phyloP scores from a whole-genome alignment of 352 stramenopile genomes.

The Phytophthora cryptogea region DNA sequence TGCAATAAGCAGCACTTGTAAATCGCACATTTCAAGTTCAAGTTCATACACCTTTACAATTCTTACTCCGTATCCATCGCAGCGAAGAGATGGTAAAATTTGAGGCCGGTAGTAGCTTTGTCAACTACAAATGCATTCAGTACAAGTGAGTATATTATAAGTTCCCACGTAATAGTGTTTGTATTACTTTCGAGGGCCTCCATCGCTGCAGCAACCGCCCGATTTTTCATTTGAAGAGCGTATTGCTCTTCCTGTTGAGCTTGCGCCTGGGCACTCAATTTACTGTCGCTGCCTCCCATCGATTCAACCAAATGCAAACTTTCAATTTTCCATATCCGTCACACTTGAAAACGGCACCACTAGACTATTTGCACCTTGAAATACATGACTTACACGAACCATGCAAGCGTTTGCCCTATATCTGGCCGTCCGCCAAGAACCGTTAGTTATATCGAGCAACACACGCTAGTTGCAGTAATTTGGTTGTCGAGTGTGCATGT shows the following conservation, averaged over 20 bases:
- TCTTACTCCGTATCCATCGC: conserved; percentile 54
- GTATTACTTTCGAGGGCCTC: conserved; percentile 39
- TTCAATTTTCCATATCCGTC: conserved; percentile 4
- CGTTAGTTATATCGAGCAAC: conserved; percentile 17
- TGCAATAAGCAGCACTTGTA: neutral
- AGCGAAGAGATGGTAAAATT: conserved; percentile 52
- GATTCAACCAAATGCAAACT: neutral
- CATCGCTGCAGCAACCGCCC: conserved; percentile 38
- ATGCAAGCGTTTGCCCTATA: conserved; percentile 5
- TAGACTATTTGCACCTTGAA: conserved; percentile 1
- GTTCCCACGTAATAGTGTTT: neutral
- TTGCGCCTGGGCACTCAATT: conserved; percentile 30
- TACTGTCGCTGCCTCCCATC: conserved; percentile 56
- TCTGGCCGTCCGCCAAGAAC: conserved; percentile 15
- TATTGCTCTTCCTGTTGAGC: conserved; percentile 39
- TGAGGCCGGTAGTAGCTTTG: conserved; percentile 36
- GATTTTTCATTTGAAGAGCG: conserved; percentile 43
- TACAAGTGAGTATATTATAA: neutral
- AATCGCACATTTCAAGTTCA: neutral
- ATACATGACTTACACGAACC: neutral
- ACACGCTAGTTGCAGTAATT: neutral
- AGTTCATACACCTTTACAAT: neutral
- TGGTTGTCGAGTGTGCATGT: conserved; percentile 10
- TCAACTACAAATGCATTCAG: conserved; percentile 35
- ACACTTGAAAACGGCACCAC: neutral